Evolutionary conservation across 2,329 filamentous ascomycete genomes (phyloP), one percentile per base, ranked within the genome.

Genomic region (Xylariomycetidae sp.): DNA sequence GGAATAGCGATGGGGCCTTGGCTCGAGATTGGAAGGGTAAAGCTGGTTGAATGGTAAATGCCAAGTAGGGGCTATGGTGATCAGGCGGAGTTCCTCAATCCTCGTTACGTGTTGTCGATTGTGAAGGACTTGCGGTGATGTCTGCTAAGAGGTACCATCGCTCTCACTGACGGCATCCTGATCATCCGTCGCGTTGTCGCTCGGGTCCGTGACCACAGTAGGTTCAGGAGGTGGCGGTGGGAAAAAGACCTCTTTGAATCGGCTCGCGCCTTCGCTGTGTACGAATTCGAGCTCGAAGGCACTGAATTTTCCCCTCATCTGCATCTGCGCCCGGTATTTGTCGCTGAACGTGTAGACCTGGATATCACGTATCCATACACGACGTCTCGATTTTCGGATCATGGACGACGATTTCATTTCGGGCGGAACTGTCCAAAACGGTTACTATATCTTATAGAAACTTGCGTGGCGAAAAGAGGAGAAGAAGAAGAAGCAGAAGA

Each of bases 341-440:
- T 68, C 57, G 46, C 69, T 75, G 50, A 81, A 80, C 6, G 80
- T 69, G 48, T 78, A 79, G 0, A 74, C 65, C 36, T 75, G 66
- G 12, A 81, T 51, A 39, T 77, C 70, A 20, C 62, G 65, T 3
- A 81, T 55, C 58, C 66, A 69, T 37, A 81, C 56, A 16, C 66
- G 61, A 35, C 66, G 63, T 10, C 55, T 56, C 10, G 63, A 64
- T 25, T 67, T 66, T 27, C 65, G 69, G 18, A 63, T 60, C 15
- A 80, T 53, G 75, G 74, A 80, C 9, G 63, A 64, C n/a, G 46
- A 41, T 2, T 44, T 37, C 3, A 43, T 27, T 39, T 75, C 67
- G 31, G 71, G 62, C 2, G 74, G 77, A 16, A 80, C 74, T 78
- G 31, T 4, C 11, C 22, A 19, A 22, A 10, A 26, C 12, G 14